Percentiles rank a stretch among this genome's conserved stretches.
Conservation (phyloP, 805 yeast species). For the Cyberlindnera xylosilytica region DNA sequence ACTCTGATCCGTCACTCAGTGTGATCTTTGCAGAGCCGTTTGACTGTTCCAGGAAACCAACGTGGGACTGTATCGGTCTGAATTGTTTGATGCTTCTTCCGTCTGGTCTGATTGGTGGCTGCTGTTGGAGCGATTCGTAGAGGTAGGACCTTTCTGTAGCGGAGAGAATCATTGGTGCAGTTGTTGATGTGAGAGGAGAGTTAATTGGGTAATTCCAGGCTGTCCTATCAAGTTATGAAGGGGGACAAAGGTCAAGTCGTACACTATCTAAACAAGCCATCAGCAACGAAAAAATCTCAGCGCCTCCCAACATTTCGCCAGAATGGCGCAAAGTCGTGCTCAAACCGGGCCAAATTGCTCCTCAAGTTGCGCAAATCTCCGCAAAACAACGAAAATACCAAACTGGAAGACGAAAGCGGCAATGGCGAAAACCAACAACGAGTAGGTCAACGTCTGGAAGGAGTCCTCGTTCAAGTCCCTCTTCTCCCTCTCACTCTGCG, state of each 20-base stretch:
- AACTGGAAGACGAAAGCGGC: slow-evolving; percentile 15
- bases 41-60: slow-evolving; percentile 78
- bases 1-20: slow-evolving; percentile 87
- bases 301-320: neutral
- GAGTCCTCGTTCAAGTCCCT: slow-evolving; percentile 24
- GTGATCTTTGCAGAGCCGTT: slow-evolving; percentile 91
- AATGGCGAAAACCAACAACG: slow-evolving; percentile 12
- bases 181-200: neutral
- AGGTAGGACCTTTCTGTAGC: slow-evolving; percentile 76
- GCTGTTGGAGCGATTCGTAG: slow-evolving; percentile 60
- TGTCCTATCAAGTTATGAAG: too few relatives aligned
- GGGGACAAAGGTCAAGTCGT: neutral
- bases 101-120: slow-evolving; percentile 78
- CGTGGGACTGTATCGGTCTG: slow-evolving; percentile 81
- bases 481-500: slow-evolving; percentile 15
- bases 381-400: slow-evolving; percentile 6
- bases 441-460: slow-evolving; percentile 7
- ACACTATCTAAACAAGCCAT: neutral
- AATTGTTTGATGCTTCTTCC: slow-evolving; percentile 72
- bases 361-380: slow-evolving; percentile 2
- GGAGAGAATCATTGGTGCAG: slow-evolving; percentile 55
- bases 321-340: too few relatives aligned
- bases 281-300: neutral
- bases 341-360: neutral
- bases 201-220: neutral